Percentiles rank a stretch among this genome's conserved stretches.
Evolutionary conservation across 78 protist species (phyloP).

Genomic region (Dictyostelium purpureum): DNA sequence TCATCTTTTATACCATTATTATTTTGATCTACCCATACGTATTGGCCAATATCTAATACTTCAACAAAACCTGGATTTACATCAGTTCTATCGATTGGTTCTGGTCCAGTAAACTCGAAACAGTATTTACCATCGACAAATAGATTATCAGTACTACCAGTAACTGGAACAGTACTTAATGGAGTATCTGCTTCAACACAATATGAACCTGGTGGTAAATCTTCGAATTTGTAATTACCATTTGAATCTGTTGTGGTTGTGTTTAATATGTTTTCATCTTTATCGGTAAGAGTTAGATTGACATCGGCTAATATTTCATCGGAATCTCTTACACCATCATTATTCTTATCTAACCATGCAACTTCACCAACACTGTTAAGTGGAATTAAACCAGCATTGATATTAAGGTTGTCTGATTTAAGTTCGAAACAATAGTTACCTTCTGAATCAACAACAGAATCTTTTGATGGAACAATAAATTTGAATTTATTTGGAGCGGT

Average conservation of each 20-base stretch:
- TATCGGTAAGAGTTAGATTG: neutral
- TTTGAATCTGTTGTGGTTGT: neutral
- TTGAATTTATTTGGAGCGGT: neutral
- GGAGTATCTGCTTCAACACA: neutral
- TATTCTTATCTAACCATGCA: neutral
- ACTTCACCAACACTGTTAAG: neutral
- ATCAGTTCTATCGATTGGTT: neutral
- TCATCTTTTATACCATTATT: neutral
- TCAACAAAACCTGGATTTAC: neutral
- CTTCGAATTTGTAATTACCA: slow-evolving; percentile 35
- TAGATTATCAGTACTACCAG: neutral
- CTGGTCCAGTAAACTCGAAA: neutral
- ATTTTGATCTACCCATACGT: neutral
- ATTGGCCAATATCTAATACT: slow-evolving; percentile 2
- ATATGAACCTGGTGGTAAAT: slow-evolving; percentile 14
- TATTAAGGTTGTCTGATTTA: neutral
- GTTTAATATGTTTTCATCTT: neutral
- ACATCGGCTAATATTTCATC: neutral
- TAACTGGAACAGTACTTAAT: neutral
- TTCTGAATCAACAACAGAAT: neutral
- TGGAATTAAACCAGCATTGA: neutral
- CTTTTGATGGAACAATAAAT: neutral
- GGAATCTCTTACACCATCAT: neutral
- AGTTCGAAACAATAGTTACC: slow-evolving; percentile 6
- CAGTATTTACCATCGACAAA: neutral